Evolutionary conservation across 2,329 filamentous ascomycete species (phyloP).

Genomic region (Aspergillus floridensis): DNA sequence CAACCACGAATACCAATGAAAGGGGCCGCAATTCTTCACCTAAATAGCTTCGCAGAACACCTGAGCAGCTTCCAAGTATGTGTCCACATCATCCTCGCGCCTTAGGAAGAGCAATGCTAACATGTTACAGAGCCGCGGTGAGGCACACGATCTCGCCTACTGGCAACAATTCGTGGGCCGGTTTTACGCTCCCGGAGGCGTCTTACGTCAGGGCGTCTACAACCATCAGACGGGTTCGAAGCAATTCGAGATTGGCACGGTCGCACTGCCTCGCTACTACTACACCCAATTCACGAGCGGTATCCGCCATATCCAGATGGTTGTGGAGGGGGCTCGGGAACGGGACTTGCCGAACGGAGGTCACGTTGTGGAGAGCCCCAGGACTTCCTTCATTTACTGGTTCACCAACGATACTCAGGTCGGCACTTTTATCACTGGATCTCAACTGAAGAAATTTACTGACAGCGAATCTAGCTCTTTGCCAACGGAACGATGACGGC

Average conservation of each 20-base stretch:
- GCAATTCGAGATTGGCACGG: conserved; percentile 79
- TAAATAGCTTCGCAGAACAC: conserved; percentile 57
- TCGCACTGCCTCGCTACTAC: conserved; percentile 84
- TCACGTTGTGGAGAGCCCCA: conserved; percentile 71
- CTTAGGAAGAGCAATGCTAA: conserved; percentile 13
- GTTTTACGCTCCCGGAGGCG: conserved; percentile 76
- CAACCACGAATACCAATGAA: conserved; percentile 34
- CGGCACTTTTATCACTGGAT: conserved; percentile 32
- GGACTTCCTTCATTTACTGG: conserved; percentile 82
- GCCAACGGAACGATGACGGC: conserved; percentile 74
- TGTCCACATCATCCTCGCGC: conserved; percentile 15
- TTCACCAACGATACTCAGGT: conserved; percentile 82
- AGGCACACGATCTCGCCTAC: conserved; percentile 66
- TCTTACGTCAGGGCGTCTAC: conserved; percentile 70
- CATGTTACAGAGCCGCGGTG: conserved; percentile 51
- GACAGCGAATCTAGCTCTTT: conserved; percentile 57
- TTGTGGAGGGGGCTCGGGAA: conserved; percentile 68
- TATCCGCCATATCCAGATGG: conserved; percentile 79
- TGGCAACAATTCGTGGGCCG: conserved; percentile 77
- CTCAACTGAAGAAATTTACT: not conserved
- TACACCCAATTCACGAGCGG: conserved; percentile 85
- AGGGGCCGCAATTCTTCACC: conserved; percentile 50
- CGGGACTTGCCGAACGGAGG: conserved; percentile 59
- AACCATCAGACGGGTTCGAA: conserved; percentile 61
- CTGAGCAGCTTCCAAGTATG: conserved; percentile 59